phyloP scores from a whole-genome alignment of 2,329 filamentous ascomycete species.

The Fusarium haematococcum region DNA sequence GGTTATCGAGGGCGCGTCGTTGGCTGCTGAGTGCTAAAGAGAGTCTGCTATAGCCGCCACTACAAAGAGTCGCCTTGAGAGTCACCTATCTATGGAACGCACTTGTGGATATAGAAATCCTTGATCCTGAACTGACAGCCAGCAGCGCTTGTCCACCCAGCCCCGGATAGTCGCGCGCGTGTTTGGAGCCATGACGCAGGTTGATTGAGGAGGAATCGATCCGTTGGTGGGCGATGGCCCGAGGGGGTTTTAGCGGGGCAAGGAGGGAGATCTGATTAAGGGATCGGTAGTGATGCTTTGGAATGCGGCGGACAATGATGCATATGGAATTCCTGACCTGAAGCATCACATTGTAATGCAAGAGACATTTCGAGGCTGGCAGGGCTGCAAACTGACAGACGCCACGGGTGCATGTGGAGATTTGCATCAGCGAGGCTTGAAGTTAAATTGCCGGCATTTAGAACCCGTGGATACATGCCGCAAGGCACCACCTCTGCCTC shows the following conservation, averaged over 20 bases:
- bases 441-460: neutral
- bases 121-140: neutral
- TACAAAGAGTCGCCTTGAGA: neutral
- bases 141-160: constrained; percentile 18
- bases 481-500: neutral
- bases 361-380: neutral
- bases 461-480: neutral
- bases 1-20: neutral
- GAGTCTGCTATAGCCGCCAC: neutral
- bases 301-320: neutral
- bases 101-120: neutral
- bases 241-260: neutral
- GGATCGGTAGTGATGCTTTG: constrained; percentile 10
- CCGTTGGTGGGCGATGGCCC: constrained; percentile 8
- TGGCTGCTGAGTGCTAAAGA: neutral
- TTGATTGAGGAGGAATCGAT: constrained; percentile 30
- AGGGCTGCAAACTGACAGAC: neutral
- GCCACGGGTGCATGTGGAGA: constrained; percentile 7
- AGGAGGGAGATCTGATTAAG: constrained; percentile 11
- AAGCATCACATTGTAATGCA: neutral
- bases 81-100: neutral
- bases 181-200: constrained; percentile 31
- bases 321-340: neutral
- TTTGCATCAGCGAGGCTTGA: constrained; percentile 7
- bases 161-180: constrained; percentile 38